phyloP scores from a whole-genome alignment of 306 rosid species.

The Myrica gale region DNA sequence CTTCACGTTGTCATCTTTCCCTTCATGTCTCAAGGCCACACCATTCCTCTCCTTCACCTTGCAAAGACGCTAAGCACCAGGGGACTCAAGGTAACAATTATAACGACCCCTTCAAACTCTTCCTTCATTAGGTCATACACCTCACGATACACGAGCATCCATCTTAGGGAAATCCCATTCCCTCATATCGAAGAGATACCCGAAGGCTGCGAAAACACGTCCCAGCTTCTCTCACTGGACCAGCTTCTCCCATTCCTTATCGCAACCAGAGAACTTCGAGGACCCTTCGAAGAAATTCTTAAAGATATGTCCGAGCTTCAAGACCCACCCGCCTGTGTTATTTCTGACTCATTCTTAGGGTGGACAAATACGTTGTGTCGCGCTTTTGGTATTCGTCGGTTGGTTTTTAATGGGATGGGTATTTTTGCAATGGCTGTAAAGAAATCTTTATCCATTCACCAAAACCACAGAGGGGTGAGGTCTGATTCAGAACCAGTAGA shows the following conservation, averaged over 20 bases:
- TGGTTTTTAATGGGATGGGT: constrained; percentile 36
- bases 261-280: constrained; percentile 10
- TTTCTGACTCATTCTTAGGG: constrained; percentile 36
- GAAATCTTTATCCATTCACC: constrained; percentile 26
- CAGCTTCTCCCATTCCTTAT: background rate
- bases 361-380: constrained; percentile 32
- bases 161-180: constrained; percentile 1
- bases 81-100: constrained; percentile 24
- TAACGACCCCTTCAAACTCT: constrained; percentile 32
- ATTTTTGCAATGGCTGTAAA: constrained; percentile 27
- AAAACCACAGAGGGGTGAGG: background rate
- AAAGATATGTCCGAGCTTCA: constrained; percentile 9
- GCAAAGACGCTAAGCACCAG: constrained; percentile 30
- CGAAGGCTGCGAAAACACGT: constrained; percentile 1
- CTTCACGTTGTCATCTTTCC: constrained; percentile 36
- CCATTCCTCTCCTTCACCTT: constrained; percentile 36
- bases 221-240: background rate
- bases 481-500: background rate
- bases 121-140: background rate
- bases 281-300: constrained; percentile 25
- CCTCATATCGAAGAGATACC: background rate
- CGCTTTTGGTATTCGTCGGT: constrained; percentile 23
- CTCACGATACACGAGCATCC: background rate
- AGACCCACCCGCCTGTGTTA: constrained; percentile 27
- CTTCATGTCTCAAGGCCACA: constrained; percentile 46